Conservation (phyloP, 164 flowering plant species). For the Akebia trifoliata region DNA sequence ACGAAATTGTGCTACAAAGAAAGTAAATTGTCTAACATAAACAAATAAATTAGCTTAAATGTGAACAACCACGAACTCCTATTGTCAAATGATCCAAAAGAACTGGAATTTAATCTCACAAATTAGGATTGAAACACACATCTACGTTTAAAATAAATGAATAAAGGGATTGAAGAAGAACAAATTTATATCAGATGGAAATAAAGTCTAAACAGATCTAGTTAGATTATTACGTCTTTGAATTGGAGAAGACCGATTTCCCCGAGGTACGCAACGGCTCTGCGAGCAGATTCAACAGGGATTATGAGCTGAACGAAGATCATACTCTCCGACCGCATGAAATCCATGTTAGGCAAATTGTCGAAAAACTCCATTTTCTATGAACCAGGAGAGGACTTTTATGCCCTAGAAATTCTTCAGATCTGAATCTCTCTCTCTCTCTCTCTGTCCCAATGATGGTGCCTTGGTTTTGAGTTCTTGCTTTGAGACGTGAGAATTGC, state of each 20-base stretch:
- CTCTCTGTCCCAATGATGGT: not conserved
- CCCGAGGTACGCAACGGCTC: constrained; percentile 82
- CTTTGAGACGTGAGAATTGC: constrained; percentile 14
- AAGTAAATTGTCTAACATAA: not conserved
- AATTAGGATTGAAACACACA: not conserved
- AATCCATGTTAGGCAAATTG: constrained; percentile 78
- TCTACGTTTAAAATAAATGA: not conserved
- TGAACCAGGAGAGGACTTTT: constrained; percentile 10
- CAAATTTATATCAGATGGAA: not conserved
- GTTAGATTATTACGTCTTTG: constrained; percentile 52
- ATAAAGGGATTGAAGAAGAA: not conserved
- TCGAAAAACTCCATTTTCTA: constrained; percentile 37
- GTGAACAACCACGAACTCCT: not conserved
- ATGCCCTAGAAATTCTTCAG: constrained; percentile 14
- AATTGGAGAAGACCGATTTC: constrained; percentile 89
- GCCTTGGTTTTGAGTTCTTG: constrained; percentile 16
- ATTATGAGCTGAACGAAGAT: constrained; percentile 74
- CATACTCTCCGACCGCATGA: constrained; percentile 97
- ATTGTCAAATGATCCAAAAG: not conserved
- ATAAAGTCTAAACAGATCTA: not conserved
- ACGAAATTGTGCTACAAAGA: not conserved
- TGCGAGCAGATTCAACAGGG: constrained; percentile 88
- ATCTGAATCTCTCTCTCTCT: constrained; percentile 12
- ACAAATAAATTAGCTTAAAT: not conserved
- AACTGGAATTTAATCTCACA: not conserved